Conservation (phyloP, 1,284 basidiomycete genomes). For the Malassezia dermatis region DNA sequence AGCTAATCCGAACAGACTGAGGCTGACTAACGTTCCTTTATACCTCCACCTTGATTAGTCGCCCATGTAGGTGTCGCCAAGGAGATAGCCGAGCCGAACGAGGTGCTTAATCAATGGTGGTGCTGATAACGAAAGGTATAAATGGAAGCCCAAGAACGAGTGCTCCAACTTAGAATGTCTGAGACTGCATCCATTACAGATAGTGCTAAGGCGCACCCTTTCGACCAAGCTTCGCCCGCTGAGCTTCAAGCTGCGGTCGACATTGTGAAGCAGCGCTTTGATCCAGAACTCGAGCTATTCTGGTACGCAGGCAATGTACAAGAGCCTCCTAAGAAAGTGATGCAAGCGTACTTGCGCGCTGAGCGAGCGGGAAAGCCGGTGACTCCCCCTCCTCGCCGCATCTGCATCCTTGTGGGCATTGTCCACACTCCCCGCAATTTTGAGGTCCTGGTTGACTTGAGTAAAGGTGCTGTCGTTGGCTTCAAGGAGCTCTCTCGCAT, state of each 20-base stretch:
- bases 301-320: constrained; percentile 8
- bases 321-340: constrained; percentile 4
- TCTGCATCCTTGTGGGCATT: constrained; percentile 1
- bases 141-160: background rate
- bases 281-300: background rate
- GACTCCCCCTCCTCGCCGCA: constrained; percentile 1
- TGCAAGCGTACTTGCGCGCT: constrained; percentile 7
- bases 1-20: too few species aligned
- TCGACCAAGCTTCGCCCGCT: constrained; percentile 5
- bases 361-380: constrained; percentile 3
- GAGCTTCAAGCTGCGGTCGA: constrained; percentile 8
- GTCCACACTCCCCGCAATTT: constrained; percentile 5
- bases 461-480: background rate
- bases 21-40: background rate
- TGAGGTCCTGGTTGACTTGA: constrained; percentile 9
- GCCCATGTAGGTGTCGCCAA: background rate
- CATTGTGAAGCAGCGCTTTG: background rate
- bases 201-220: background rate
- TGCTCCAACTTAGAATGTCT: background rate
- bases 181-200: background rate
- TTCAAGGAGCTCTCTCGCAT: constrained; percentile 4
- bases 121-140: background rate
- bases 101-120: background rate
- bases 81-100: background rate
- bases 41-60: background rate